These are phyloP conservation scores for Exophiala alcalophila DNA, from an alignment of 2,329 filamentous ascomycete genomes.

Conservation along the genomic window DNA sequence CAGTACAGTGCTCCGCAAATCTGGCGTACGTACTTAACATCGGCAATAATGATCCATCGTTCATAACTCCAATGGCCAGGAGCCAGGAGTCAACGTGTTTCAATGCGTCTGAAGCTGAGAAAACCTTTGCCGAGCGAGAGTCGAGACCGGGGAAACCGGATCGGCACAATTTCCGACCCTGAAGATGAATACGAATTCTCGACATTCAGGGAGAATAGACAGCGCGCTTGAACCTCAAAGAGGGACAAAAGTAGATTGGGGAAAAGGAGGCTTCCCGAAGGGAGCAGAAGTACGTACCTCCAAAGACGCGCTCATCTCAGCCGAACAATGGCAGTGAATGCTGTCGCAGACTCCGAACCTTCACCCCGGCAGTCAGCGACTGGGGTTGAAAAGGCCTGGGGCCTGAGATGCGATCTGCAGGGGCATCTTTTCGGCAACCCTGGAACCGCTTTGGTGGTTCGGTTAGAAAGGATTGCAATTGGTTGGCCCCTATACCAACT, in stretches of 20 bases:
- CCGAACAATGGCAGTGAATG: too few relatives aligned
- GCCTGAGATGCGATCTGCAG: slow-evolving; percentile 27
- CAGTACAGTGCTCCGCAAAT: too few relatives aligned
- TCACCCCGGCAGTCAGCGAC: slow-evolving; percentile 15
- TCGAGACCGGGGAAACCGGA: too few relatives aligned
- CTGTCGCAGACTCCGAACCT: too few relatives aligned
- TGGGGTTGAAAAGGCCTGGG: slow-evolving; percentile 14
- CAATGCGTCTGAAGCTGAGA: too few relatives aligned
- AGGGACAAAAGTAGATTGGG: too few relatives aligned
- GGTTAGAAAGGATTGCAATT: slow-evolving; percentile 18
- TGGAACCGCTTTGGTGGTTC: slow-evolving; percentile 19
- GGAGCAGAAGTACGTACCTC: slow-evolving; percentile 10
- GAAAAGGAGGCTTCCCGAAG: slow-evolving; percentile 1
- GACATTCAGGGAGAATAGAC: not conserved
- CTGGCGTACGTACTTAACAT: too few relatives aligned
- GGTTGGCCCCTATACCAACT: slow-evolving; percentile 12
- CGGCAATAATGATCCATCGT: too few relatives aligned
- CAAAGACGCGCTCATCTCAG: slow-evolving; percentile 16
- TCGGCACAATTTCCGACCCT: slow-evolving; percentile 2
- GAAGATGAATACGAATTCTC: not conserved
- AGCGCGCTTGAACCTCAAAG: too few relatives aligned
- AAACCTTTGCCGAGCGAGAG: too few relatives aligned
- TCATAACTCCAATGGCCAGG: too few relatives aligned
- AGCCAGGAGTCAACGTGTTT: too few relatives aligned
- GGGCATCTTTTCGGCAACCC: slow-evolving; percentile 14